Evolutionary conservation across 495 filamentous ascomycete species (phyloP), one percentile per base, ranked within the genome.

Genomic region (Parathielavia hyrcaniae): DNA sequence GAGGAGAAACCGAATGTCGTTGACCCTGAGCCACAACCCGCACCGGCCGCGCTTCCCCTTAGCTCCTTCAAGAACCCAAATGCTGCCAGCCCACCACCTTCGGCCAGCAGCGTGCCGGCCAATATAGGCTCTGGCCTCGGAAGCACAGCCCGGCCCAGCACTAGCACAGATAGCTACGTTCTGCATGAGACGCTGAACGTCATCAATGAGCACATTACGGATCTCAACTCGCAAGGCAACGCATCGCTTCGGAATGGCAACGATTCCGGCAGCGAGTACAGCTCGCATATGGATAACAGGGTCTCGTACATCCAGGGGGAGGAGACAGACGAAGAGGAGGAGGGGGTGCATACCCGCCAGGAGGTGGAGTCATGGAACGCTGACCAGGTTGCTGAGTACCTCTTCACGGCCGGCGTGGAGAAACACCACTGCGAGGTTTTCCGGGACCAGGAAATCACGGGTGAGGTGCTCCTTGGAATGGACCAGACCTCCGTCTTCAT

Each of bases 191-290:
- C 95, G 0, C 72, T 99, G 57, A 96, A 90, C 64, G 95, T 97
- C 35, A 99, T 99, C 65, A 83, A 99, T 65, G 95, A 99, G 71
- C 95, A 97, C 68, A 97, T 99, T 48, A 96, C 90, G 23, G 90
- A 96, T 67, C 85, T 99, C 55, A 85, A 85, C 67, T 90, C 85
- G 7, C 82, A 90, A 40, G 67, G 72, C 59, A 78, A 75, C 54
- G 69, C 72, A 20, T 61, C 58, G 46, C 56, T 68, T 23, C 81
- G 84, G 47, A 76, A 80, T 20, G 74, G 80, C n/a, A 90, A 83
- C 56, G 90, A 93, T 69, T 93, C 90, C 20, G 88, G 82, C 16
- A 95, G 90, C 73, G 90, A 95, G 69, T 96, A 95, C 67, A 93
- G 90, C 69, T 88, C 80, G 57, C 83, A 90, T 52, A 57, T 89